Evolutionary conservation across 129 eudicot genomes (phyloP), one percentile per base, ranked within the genome.

Genomic region (Helichrysum umbraculigerum): DNA sequence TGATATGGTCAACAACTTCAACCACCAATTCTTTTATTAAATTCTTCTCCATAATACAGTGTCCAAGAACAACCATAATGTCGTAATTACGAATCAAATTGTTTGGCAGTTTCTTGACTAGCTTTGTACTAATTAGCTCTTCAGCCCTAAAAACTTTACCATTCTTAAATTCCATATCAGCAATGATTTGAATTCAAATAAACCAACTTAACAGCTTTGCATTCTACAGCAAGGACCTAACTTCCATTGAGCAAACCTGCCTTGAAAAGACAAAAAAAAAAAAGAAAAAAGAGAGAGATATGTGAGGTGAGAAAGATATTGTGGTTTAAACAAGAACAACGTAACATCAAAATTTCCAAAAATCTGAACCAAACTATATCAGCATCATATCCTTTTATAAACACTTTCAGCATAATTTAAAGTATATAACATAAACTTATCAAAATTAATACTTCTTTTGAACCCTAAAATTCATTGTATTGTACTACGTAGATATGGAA

Each of bases 141-240:
- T 25, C 28, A 29, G 81, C 88, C 59, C 78, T 63, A 28, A 44
- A 7, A 65, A 85, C 93, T 59, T 80, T 87, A 42, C 80, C 87
- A 80, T 67, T 85, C 50, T 82, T 88, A 75, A 86, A 73, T 28
- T 82, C 87, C 92, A 85, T 88, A 71, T 68, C 20, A 16, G 14
- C 62, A 39, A 32, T 37, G 9, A 19, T 12, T 72, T 4, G 6
- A 5, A 50, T 64, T 60, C 34, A 60, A 16, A 60, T 21, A 29
- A 21, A 60, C 11, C 28, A 25, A 25, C 28, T 25, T 25, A 25
- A 25, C 28, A 25, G 28, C 28, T 25, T 25, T 25, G 28, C 28
- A 25, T 25, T 25, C 28, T 25, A 25, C 28, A 25, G 28, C 1
- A 25, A 25, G 28, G 19, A 60, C 29, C 20, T 10, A 30, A 15